Base-by-base conservation (phyloP, 306 rosid species). In the Canavalia gladiata region DNA sequence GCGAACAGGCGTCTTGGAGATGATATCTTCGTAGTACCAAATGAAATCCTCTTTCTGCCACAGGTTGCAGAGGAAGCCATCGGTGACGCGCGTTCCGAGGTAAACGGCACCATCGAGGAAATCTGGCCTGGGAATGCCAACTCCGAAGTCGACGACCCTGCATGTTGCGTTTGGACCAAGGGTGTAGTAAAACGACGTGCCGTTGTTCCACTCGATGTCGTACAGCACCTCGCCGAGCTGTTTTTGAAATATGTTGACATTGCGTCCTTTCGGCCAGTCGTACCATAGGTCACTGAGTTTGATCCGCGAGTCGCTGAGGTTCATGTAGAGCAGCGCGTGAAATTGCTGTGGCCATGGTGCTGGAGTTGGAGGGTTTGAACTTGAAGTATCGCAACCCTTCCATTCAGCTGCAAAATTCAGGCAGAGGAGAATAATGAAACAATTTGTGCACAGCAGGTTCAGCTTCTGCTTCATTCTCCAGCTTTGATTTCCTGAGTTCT, bases 181-280 rank as follows among this genome's bases (percentile, higher is more conserved):
- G 2, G 88, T 76, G 84, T 73, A 89, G 80, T 86, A 89, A 74
- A 60, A 89, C 69, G 92, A 72, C 11, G 90, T 89, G 74, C 87
- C 90, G 76, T 89, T 89, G 82, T 89, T 55, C 92, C 92, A 89
- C 77, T 87, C 90, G 6, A 89, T 18, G 77, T 85, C 90, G 42
- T 87, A 89, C 28, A 68, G 18, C 0, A 80, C 7, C 45, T 74
- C 83, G 4, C 58, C 82, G 0, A 86, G 72, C 69, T 89, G 90
- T 52, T 56, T 76, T 54, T 85, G 87, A 45, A 76, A 64, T 8
- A 89, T 87, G 84, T 89, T 82, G 8, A 77, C 90, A 72, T 87
- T 87, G n/a, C 87, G 69, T 49, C 92, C 86, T 50, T 25, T 57
- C 3, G 86, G 83, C 92, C 92, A 89, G 84, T 89, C 92, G 74